Conservation (phyloP, 2,329 filamentous ascomycete species). For the Stemphylium vesicarium region DNA sequence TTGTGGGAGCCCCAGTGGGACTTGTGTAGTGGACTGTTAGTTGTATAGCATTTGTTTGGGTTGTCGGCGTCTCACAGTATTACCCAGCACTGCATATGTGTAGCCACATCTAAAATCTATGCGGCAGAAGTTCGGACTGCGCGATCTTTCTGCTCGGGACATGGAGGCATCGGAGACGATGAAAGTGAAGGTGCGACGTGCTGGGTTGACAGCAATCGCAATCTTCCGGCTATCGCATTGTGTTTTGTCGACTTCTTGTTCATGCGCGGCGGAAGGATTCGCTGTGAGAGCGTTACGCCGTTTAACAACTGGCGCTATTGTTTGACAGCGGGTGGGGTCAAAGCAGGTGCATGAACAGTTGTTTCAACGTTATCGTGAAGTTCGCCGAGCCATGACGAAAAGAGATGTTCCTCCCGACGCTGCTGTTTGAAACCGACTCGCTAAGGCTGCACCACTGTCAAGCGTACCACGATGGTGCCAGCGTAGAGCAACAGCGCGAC, state of each 20-base stretch:
- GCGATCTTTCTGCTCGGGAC: too few species aligned
- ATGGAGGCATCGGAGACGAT: too few species aligned
- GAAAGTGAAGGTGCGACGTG: not conserved
- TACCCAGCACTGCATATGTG: too few species aligned
- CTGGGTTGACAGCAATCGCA: not conserved
- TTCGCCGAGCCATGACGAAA: slow-evolving; percentile 5
- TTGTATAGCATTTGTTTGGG: too few species aligned
- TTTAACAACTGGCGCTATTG: slow-evolving; percentile 8
- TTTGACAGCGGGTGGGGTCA: slow-evolving; percentile 13
- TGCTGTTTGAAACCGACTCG: slow-evolving; percentile 12
- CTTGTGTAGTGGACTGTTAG: too few species aligned
- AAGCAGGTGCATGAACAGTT: slow-evolving; percentile 4
- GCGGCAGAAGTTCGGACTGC: too few species aligned
- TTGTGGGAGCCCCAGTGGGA: too few species aligned
- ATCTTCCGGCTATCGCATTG: not conserved
- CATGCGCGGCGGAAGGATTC: slow-evolving; percentile 6
- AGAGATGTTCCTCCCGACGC: slow-evolving; percentile 3
- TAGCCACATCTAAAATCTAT: too few species aligned
- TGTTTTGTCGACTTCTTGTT: not conserved
- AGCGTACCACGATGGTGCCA: not conserved
- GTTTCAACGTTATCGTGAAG: slow-evolving; percentile 13
- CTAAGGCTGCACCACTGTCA: slow-evolving; percentile 2
- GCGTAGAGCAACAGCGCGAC: not conserved
- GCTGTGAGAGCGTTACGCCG: slow-evolving; percentile 1
- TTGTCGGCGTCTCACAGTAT: too few species aligned